Percentiles rank a stretch among this genome's conserved stretches.
These are phyloP conservation scores for Pseudogymnoascus sp. DNA, from an alignment of 2,329 filamentous ascomycete species.

Conservation along the genomic window DNA sequence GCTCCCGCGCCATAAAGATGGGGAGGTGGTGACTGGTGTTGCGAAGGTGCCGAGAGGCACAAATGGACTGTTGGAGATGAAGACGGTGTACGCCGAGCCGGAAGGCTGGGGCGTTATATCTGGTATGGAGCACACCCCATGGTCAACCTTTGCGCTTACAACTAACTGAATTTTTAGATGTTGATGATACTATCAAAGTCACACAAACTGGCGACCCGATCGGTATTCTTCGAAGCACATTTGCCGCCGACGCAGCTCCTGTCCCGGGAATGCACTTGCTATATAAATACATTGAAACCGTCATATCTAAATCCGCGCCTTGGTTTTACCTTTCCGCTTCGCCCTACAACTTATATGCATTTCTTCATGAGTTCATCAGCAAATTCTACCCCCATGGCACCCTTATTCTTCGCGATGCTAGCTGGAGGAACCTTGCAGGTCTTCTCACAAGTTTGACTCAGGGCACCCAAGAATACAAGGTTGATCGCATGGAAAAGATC, in stretches of 20 bases:
- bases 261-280: conserved; percentile 78
- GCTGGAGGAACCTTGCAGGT: conserved; percentile 76
- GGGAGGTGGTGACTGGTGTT: conserved; percentile 38
- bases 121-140: conserved; percentile 36
- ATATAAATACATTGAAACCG: conserved; percentile 57
- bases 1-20: conserved; percentile 41
- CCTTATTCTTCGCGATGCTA: conserved; percentile 75
- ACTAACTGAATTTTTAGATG: conserved; percentile 44
- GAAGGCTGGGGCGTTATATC: conserved; percentile 81
- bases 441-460: conserved; percentile 72
- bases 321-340: conserved; percentile 94
- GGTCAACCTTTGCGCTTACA: background rate
- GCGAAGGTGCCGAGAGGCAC: conserved; percentile 45
- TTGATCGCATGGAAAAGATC: conserved; percentile 69
- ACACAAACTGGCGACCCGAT: conserved; percentile 74
- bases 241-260: conserved; percentile 64
- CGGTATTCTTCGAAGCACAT: conserved; percentile 77
- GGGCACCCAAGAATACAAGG: conserved; percentile 80
- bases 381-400: conserved; percentile 67
- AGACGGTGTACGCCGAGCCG: conserved; percentile 65
- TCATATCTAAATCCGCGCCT: conserved; percentile 51
- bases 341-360: conserved; percentile 88
- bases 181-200: conserved; percentile 93
- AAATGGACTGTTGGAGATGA: conserved; percentile 52
- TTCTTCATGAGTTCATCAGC: conserved; percentile 68